A percentile compares a stretch with the other conserved stretches of the same genome.
phyloP scores from a whole-genome alignment of 495 filamentous ascomycete genomes.

The Immersiella caudata region DNA sequence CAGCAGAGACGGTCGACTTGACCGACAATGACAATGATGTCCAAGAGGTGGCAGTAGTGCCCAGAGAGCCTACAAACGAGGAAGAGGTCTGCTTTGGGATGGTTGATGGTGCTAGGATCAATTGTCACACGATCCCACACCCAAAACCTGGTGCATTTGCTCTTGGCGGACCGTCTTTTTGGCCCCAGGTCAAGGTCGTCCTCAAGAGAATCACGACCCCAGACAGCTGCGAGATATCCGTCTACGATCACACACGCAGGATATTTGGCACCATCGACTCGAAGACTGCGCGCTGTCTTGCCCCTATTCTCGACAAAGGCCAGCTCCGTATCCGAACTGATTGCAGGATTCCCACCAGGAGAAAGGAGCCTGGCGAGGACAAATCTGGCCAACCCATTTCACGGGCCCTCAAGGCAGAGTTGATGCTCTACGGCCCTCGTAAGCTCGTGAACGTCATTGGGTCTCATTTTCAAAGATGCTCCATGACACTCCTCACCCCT shows the following conservation, averaged over 20 bases:
- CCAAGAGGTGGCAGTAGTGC: constrained; percentile 46
- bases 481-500: constrained; percentile 67
- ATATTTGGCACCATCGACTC: constrained; percentile 77
- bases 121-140: constrained; percentile 65
- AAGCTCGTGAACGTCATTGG: constrained; percentile 66
- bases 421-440: constrained; percentile 81
- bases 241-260: constrained; percentile 67
- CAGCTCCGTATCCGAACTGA: constrained; percentile 63
- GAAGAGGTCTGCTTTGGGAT: constrained; percentile 85
- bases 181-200: constrained; percentile 74
- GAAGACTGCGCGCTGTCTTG: constrained; percentile 67
- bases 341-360: constrained; percentile 65
- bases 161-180: constrained; percentile 53
- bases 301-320: constrained; percentile 67
- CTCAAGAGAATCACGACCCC: constrained; percentile 60
- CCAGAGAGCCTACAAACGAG: constrained; percentile 39
- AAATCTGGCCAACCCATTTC: constrained; percentile 50
- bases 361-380: constrained; percentile 56
- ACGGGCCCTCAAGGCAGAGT: constrained; percentile 58
- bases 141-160: constrained; percentile 62
- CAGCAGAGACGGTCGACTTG: constrained; percentile 62
- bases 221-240: constrained; percentile 60
- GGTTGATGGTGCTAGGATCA: constrained; percentile 68
- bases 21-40: constrained; percentile 63
- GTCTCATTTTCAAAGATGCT: constrained; percentile 61